Evolutionary conservation across 2,329 filamentous ascomycete genomes (phyloP), one percentile per base, ranked within the genome.

Genomic region (Microcera coccophila): DNA sequence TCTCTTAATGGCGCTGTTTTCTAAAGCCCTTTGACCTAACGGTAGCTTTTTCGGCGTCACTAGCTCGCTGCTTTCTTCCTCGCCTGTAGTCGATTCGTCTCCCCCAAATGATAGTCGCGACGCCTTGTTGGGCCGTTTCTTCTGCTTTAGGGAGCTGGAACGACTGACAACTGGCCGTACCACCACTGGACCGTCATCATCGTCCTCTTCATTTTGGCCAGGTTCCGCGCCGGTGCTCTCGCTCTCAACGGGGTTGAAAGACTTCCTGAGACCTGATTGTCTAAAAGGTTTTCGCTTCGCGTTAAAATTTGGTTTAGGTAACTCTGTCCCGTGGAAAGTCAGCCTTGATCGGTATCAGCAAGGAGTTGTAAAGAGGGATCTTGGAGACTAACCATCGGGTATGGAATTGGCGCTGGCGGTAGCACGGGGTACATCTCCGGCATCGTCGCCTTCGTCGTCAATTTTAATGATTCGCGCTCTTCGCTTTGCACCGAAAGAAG

Each of bases 381-480:
- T 46, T 26, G 36, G 33, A 47, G 24, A 66, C 69, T 62, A 63
- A 73, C 68, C 66, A 49, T 68, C 61, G 48, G 60, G 62, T 43
- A 60, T 51, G 15, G 49, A 49, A 42, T 52, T 50, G 15, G 50
- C 52, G 19, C 58, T 56, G 32, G 61, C 52, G 2, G 55, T 44
- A 1, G 47, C 38, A 1, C 62, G 29, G 8, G 29, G 29, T 20
- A 45, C 39, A 2, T 49, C 45, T 4, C 49, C 39, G 2, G 42
- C 38, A 2, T 44, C 37, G 2, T 82, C 83, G 3, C 87, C 81
- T 11, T 83, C 80, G 34, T 88, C 85, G 32, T 80, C 73, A 0
- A 80, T 72, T 36, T 81, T 84, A 54, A 95, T 86, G 58, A 90
- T 85, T 52, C 87, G 84, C 36, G 87, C 82, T 55, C 93, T 90